Percentiles rank a stretch among this genome's conserved stretches.
These are phyloP conservation scores for Diaporthe nobilis DNA, from an alignment of 2,329 filamentous ascomycete genomes.

Conservation along the genomic window DNA sequence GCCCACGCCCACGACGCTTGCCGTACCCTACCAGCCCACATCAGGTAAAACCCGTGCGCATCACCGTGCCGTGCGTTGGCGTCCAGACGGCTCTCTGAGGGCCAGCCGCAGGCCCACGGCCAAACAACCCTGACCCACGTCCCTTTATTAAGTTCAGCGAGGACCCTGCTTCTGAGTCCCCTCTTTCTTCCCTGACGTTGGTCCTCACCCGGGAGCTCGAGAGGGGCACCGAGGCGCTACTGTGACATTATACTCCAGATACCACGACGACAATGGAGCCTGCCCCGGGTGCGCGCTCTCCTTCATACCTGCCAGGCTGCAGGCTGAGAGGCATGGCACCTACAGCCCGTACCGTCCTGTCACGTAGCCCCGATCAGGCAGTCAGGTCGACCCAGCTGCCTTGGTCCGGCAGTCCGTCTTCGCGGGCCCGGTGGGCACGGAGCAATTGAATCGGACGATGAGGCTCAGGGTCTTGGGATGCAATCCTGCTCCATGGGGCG, in stretches of 20 bases:
- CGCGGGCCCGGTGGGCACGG: not conserved
- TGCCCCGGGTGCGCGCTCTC: slow-evolving; percentile 6
- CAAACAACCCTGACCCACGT: slow-evolving; percentile 41
- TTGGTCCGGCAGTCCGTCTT: not conserved
- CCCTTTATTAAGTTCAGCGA: slow-evolving; percentile 24
- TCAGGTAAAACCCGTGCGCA: slow-evolving; percentile 29
- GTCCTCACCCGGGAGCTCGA: slow-evolving; percentile 1
- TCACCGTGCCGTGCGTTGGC: slow-evolving; percentile 39
- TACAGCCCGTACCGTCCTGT: not conserved
- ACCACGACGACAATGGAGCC: not conserved
- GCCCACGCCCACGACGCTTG: not conserved
- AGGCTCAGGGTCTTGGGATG: slow-evolving; percentile 37
- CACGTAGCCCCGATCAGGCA: not conserved
- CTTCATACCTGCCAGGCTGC: not conserved
- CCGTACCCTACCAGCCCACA: not conserved
- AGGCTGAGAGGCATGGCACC: not conserved
- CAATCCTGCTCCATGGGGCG: slow-evolving; percentile 31
- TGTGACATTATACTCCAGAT: not conserved
- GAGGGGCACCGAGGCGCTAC: slow-evolving; percentile 5
- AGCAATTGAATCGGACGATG: slow-evolving; percentile 31
- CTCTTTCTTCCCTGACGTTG: slow-evolving; percentile 21
- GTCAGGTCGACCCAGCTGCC: slow-evolving; percentile 6
- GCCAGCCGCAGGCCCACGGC: slow-evolving; percentile 6
- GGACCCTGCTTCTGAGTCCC: slow-evolving; percentile 5
- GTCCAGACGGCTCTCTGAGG: slow-evolving; percentile 9